phyloP scores from a whole-genome alignment of 768 basidiomycete genomes.

The Cubamyces lactineus region DNA sequence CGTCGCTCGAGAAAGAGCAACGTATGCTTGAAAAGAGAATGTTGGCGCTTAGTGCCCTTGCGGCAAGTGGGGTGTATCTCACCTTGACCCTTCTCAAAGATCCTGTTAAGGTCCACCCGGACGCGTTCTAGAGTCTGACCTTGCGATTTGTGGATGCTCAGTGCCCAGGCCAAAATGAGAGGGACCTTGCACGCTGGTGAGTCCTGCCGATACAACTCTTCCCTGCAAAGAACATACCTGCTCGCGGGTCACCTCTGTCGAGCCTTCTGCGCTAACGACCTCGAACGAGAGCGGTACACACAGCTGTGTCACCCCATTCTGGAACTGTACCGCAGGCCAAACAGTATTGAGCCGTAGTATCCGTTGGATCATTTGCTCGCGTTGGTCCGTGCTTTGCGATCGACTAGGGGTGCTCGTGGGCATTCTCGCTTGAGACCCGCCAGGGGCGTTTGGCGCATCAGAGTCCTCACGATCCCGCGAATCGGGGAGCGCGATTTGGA shows the following conservation, averaged over 20 bases:
- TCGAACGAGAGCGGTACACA: constrained; percentile 64
- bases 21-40: constrained; percentile 53
- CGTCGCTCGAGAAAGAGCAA: constrained; percentile 75
- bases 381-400: constrained; percentile 4
- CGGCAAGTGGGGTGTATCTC: constrained; percentile 1
- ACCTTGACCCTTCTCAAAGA: constrained; percentile 86
- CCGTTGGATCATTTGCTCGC: constrained; percentile 25
- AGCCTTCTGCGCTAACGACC: constrained; percentile 60
- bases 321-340: constrained; percentile 71
- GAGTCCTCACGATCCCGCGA: neutral
- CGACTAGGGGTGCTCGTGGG: too few species aligned
- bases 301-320: constrained; percentile 47
- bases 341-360: constrained; percentile 9
- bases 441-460: neutral
- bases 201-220: neutral
- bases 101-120: constrained; percentile 72
- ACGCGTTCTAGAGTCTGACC: constrained; percentile 88
- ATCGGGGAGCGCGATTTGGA: constrained; percentile 35
- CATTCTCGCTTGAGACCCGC: neutral
- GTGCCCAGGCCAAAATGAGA: constrained; percentile 80
- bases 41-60: neutral
- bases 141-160: constrained; percentile 89
- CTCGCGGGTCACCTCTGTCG: constrained; percentile 57
- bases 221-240: constrained; percentile 46
- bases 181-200: constrained; percentile 43